These are phyloP conservation scores for Erodium chrysanthum DNA, from an alignment of 441 rosid genomes.

Conservation along the genomic window DNA sequence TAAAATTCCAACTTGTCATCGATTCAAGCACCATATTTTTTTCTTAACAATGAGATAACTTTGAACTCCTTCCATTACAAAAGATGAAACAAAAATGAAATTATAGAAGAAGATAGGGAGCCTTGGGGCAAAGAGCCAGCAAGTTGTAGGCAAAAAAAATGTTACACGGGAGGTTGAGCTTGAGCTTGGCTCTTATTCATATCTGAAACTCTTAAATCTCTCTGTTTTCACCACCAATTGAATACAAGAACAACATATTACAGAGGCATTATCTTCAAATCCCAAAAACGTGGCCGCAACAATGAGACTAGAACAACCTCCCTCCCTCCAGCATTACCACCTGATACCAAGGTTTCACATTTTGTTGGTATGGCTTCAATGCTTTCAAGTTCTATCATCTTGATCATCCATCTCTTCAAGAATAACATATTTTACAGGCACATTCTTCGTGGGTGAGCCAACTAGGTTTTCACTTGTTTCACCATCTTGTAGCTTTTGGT, in stretches of 20 bases:
- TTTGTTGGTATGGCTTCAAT: slow-evolving; percentile 5
- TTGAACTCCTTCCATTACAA: not conserved
- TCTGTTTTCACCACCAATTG: not conserved
- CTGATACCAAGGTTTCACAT: not conserved
- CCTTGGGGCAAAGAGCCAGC: not conserved
- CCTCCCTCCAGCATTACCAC: not conserved
- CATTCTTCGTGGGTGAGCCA: slow-evolving; percentile 22
- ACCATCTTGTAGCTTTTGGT: slow-evolving; percentile 50
- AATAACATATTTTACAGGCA: slow-evolving; percentile 58
- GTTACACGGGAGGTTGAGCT: slow-evolving; percentile 2
- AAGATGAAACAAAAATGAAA: not conserved
- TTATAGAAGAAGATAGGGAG: not conserved
- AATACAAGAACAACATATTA: not conserved
- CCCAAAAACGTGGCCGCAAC: not conserved
- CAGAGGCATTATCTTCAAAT: not conserved
- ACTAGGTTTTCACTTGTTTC: slow-evolving; percentile 28
- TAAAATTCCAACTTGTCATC: too few species aligned
- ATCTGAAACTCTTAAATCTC: not conserved
- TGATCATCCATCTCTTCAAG: slow-evolving; percentile 68
- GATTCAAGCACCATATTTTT: too few species aligned
- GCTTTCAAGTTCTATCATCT: slow-evolving; percentile 31
- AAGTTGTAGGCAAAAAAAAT: not conserved
- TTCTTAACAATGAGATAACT: not conserved
- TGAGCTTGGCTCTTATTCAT: not conserved
- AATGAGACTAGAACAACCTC: not conserved